Evolutionary conservation across 2,329 filamentous ascomycete species (phyloP).

Genomic region (Monilinia fructicola): DNA sequence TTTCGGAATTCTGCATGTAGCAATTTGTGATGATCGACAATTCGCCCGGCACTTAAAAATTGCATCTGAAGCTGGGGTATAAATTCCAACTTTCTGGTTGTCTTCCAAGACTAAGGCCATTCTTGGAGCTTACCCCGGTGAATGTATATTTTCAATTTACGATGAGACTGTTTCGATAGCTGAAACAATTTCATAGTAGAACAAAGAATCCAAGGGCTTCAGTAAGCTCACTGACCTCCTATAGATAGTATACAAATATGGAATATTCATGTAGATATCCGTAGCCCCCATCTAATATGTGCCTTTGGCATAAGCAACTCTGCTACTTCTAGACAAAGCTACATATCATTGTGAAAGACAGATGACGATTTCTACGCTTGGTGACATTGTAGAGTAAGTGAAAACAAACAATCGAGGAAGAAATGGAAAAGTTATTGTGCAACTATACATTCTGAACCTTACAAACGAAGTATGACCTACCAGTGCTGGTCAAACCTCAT

Average conservation of each 20-base stretch:
- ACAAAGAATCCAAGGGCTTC: slow-evolving; percentile 31
- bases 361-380: slow-evolving; percentile 28
- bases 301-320: slow-evolving; percentile 30
- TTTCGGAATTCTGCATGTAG: neutral
- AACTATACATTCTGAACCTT: slow-evolving; percentile 27
- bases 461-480: slow-evolving; percentile 29
- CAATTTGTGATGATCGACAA: slow-evolving; percentile 12
- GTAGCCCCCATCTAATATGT: slow-evolving; percentile 22
- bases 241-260: slow-evolving; percentile 11
- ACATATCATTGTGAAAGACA: slow-evolving; percentile 32
- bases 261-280: slow-evolving; percentile 28
- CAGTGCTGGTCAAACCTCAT: slow-evolving; percentile 10
- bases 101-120: slow-evolving; percentile 1
- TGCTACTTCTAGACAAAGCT: slow-evolving; percentile 31
- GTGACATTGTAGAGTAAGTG: slow-evolving; percentile 26
- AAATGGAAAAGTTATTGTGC: slow-evolving; percentile 30
- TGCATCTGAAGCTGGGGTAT: slow-evolving; percentile 1
- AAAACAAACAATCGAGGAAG: slow-evolving; percentile 36
- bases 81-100: slow-evolving; percentile 17
- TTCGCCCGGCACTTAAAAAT: slow-evolving; percentile 13
- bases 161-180: slow-evolving; percentile 31
- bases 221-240: slow-evolving; percentile 18
- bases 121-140: slow-evolving; percentile 23
- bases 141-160: slow-evolving; percentile 29
- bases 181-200: slow-evolving; percentile 31